These are phyloP conservation scores for Amaranthus palmeri DNA, from an alignment of 148 eudicot genomes.

Conservation along the genomic window DNA sequence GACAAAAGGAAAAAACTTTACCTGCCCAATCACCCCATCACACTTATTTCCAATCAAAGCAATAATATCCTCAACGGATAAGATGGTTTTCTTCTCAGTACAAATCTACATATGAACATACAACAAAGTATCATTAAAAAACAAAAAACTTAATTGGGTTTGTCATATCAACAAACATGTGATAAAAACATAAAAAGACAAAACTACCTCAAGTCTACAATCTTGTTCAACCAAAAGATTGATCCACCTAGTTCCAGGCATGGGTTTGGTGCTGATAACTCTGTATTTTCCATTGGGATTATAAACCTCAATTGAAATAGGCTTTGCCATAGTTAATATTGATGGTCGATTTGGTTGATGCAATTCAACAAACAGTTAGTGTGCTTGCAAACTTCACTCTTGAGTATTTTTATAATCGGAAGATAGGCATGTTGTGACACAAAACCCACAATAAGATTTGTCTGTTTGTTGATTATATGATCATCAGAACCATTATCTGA, in stretches of 20 bases:
- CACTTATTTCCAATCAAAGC: conserved; percentile 87
- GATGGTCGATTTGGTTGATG: neutral
- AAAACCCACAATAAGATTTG: conserved; percentile 7
- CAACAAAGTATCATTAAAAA: no score
- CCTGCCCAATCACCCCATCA: conserved; percentile 99
- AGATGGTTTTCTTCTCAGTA: conserved; percentile 83
- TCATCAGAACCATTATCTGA: neutral
- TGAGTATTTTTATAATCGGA: conserved; percentile 12
- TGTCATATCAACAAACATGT: neutral
- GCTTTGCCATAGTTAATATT: conserved; percentile 54
- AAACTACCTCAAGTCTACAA: conserved; percentile 77
- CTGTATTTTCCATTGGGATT: conserved; percentile 96
- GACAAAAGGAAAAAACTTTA: conserved; percentile 9
- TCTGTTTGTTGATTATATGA: neutral
- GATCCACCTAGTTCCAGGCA: conserved; percentile 99
- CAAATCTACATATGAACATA: conserved; percentile 57
- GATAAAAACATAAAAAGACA: neutral
- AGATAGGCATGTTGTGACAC: conserved; percentile 10
- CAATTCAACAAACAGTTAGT: conserved; percentile 18
- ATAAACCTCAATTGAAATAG: conserved; percentile 82
- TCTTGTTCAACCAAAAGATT: conserved; percentile 80
- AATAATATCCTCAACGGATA: conserved; percentile 90
- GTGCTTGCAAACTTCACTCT: neutral
- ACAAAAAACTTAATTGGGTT: neutral
- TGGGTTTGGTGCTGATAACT: conserved; percentile 90